phyloP scores from a whole-genome alignment of 148 eudicot species.

The Vaccinium myrtillus region DNA sequence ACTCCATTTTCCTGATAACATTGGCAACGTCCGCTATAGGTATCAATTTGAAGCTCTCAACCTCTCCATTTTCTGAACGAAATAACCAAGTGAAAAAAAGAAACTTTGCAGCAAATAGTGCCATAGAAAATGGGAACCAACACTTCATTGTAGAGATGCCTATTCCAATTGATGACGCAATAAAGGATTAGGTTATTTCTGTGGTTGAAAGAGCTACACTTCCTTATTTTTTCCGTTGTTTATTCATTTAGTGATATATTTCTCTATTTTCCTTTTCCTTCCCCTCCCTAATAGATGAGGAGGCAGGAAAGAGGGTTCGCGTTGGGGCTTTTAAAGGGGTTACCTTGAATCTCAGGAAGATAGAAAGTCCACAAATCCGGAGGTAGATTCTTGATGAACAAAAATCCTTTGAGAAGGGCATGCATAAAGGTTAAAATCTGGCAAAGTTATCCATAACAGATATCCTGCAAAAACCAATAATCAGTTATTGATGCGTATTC shows the following conservation, averaged over 20 bases:
- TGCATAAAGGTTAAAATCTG: background rate
- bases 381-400: background rate
- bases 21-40: constrained; percentile 60
- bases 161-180: background rate
- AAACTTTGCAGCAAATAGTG: background rate
- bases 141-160: background rate
- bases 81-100: background rate
- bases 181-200: background rate
- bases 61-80: constrained; percentile 74
- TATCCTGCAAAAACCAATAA: background rate
- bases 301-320: background rate
- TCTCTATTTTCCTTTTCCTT: constrained; percentile 22
- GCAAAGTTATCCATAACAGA: background rate
- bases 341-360: constrained; percentile 66
- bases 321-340: background rate
- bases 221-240: background rate
- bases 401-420: background rate
- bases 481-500: background rate
- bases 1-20: constrained; percentile 50
- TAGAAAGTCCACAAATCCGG: background rate
- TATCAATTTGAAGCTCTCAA: constrained; percentile 78
- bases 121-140: constrained; percentile 1
- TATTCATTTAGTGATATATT: constrained; percentile 28
- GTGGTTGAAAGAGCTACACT: background rate
- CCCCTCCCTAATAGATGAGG: background rate